Evolutionary conservation across 805 yeast genomes (phyloP).

Genomic region (Saccharomycopsis sp.): DNA sequence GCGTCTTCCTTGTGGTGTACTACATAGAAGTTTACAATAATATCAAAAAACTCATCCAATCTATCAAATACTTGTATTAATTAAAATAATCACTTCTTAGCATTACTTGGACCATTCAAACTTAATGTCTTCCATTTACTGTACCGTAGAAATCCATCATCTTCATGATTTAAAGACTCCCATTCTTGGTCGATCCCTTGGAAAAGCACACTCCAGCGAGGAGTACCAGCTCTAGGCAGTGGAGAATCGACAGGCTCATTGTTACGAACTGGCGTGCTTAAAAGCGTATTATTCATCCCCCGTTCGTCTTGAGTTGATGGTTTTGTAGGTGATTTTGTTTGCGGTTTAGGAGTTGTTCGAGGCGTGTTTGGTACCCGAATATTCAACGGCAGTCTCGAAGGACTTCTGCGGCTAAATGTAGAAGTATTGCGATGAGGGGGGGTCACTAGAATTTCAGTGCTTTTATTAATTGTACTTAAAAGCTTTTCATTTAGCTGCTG

Average conservation of each 20-base stretch:
- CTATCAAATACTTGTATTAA: too few species aligned
- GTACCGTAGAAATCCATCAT: constrained; percentile 17
- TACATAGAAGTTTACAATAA: too few species aligned
- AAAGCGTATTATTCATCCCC: not conserved
- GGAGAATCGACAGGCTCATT: constrained; percentile 1
- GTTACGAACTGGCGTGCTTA: not conserved
- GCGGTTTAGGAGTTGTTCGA: not conserved
- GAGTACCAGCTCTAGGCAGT: constrained; percentile 12
- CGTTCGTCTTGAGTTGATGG: too few species aligned
- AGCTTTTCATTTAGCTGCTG: not conserved
- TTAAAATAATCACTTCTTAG: too few species aligned
- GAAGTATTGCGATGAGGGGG: not conserved
- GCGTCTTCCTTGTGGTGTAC: too few species aligned
- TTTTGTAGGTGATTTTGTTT: not conserved
- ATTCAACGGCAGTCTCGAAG: not conserved
- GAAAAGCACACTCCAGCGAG: constrained; percentile 20
- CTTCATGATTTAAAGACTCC: constrained; percentile 18
- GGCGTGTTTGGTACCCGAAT: not conserved
- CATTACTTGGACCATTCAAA: not conserved
- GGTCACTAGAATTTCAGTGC: not conserved
- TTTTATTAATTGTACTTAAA: not conserved
- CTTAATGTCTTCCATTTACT: constrained; percentile 16
- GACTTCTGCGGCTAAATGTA: not conserved
- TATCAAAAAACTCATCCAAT: too few species aligned
- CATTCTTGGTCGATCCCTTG: constrained; percentile 21